A percentile compares a stretch with the other conserved stretches of the same genome.
phyloP scores from a whole-genome alignment of 352 stramenopile species.

The Phytophthora lateralis region DNA sequence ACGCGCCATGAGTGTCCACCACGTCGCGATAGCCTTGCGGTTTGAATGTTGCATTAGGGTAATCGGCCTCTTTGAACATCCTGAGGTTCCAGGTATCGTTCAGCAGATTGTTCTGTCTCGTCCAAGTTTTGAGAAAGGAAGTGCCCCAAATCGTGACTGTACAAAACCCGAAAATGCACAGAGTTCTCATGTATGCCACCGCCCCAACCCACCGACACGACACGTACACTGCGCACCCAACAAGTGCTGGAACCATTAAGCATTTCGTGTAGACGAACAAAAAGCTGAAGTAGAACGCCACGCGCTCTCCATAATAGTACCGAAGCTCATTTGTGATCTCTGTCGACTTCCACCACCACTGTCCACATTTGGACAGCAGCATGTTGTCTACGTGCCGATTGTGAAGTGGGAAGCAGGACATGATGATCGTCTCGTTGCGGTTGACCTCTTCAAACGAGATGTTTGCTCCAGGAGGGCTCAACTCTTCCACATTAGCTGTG shows the following conservation, averaged over 20 bases:
- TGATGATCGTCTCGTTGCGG: constrained; percentile 73
- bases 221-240: constrained; percentile 69
- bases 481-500: constrained; percentile 63
- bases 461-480: constrained; percentile 78
- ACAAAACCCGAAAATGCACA: constrained; percentile 84
- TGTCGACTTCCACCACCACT: constrained; percentile 80
- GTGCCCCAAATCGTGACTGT: constrained; percentile 80
- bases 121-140: constrained; percentile 79
- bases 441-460: constrained; percentile 86
- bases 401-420: constrained; percentile 83
- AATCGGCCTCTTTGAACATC: constrained; percentile 88
- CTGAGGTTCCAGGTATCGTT: constrained; percentile 86
- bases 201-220: constrained; percentile 71
- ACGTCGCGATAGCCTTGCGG: constrained; percentile 79
- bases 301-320: constrained; percentile 84
- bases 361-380: constrained; percentile 67
- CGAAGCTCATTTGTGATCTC: constrained; percentile 87
- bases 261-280: constrained; percentile 88
- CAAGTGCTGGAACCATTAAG: constrained; percentile 61
- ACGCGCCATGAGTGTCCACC: constrained; percentile 66
- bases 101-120: constrained; percentile 77
- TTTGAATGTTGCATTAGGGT: constrained; percentile 80
- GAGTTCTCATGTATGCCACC: constrained; percentile 77
- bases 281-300: constrained; percentile 89
- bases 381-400: constrained; percentile 79